Base-by-base conservation (phyloP, 371 early-diverging fungal genomes). In the Rhizoclosmatium hyalinum region DNA sequence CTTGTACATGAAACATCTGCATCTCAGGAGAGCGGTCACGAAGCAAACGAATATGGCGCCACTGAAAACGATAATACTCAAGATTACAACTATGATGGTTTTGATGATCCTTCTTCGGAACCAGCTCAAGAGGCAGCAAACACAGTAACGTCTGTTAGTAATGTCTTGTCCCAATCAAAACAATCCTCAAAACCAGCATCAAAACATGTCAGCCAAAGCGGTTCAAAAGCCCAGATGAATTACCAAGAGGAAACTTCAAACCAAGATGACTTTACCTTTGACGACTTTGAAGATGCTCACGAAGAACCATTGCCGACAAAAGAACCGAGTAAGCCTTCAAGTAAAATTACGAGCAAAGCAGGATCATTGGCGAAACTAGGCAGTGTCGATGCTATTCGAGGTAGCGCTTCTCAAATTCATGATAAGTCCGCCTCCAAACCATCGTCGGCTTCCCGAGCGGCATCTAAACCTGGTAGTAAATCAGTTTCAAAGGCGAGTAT, bases 261-360 rank as follows among this genome's bases (percentile, higher is more conserved):
- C 6, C n/a, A 58, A 17, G 19, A 67, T 24, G 70, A 70, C 39
- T 70, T 61, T 44, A 60, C 69, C 8, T 72, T 72, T 72, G 72
- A 72, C 41, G 72, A 72, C 12, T 72, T 72, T 32, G 72, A 72
- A 6, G 58, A 58, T n/a, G 21, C 6, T 32, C 58, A 17, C 19
- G n/a, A 58, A 17, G 21, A 58, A 53, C 53, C 53, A 53, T n/a
- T 53, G 53, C 53, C n/a, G 53, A 32, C 32, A 32, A 32, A 32
- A 32, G 32, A 32, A 32, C 32, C 32, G 32, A 32, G 32, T 32
- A 32, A 32, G 32, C 32, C 32, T 32, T 32, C 32, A 32, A 32
- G 32, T 32, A 32, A 32, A 17, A 17, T 17, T 50, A 6, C 50
- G 50, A 50, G 50, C 50, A 50, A 50, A 17, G 12, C 6, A 50